phyloP scores from a whole-genome alignment of 2,329 filamentous ascomycete species.

The Lasiodiplodia hormozganensis region DNA sequence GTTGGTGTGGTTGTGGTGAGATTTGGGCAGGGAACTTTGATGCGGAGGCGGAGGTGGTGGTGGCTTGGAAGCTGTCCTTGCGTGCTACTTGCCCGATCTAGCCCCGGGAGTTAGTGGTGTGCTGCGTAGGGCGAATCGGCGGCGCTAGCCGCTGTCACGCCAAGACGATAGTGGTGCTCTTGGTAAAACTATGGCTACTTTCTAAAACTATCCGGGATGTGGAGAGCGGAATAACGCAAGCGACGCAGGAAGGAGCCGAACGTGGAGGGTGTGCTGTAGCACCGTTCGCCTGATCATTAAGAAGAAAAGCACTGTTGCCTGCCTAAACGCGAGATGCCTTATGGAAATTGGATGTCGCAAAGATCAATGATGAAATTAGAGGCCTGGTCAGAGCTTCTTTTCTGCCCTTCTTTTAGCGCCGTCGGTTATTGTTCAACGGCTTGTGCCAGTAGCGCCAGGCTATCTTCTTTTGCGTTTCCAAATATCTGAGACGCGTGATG shows the following conservation, averaged over 20 bases:
- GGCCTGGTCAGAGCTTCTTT: not conserved
- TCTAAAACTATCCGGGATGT: not conserved
- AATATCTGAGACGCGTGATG: not conserved
- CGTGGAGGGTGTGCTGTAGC: not conserved
- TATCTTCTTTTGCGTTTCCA: not conserved
- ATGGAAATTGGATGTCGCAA: slow-evolving; percentile 1
- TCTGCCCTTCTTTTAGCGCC: not conserved
- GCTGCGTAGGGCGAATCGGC: not conserved
- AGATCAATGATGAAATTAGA: not conserved
- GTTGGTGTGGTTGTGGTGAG: not conserved
- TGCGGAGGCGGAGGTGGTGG: not conserved
- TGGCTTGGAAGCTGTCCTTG: too few relatives aligned
- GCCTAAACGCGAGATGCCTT: not conserved
- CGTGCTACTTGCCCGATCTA: not conserved
- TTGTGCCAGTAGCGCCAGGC: not conserved
- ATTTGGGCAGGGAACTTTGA: not conserved
- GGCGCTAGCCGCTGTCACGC: not conserved
- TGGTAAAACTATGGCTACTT: not conserved
- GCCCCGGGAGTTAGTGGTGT: not conserved
- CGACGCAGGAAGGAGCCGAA: not conserved
- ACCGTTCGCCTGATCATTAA: not conserved
- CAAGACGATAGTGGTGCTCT: not conserved
- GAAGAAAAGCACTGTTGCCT: not conserved
- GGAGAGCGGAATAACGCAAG: not conserved
- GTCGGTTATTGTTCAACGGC: not conserved